phyloP scores from a whole-genome alignment of 495 filamentous ascomycete species.

The Penicillium verhagenii region DNA sequence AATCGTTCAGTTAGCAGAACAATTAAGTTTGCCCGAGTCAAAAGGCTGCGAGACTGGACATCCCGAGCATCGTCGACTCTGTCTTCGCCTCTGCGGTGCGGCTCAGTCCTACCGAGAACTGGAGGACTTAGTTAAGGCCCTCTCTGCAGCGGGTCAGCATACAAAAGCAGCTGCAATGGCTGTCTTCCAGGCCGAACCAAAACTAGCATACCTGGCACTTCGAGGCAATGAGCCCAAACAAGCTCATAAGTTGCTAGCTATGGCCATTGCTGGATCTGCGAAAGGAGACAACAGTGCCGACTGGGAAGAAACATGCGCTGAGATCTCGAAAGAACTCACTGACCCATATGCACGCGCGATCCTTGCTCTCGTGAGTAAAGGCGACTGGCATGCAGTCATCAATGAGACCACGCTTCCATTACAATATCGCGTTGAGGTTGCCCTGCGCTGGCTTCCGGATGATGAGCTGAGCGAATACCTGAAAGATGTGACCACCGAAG shows the following conservation, averaged over 20 bases:
- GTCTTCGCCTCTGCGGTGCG: constrained; percentile 76
- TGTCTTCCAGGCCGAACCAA: constrained; percentile 68
- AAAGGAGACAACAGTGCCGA: constrained; percentile 55
- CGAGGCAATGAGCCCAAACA: constrained; percentile 43
- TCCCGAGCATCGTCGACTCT: constrained; percentile 73
- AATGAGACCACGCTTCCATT: constrained; percentile 81
- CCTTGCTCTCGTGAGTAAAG: constrained; percentile 85
- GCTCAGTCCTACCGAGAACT: constrained; percentile 60
- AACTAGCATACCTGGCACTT: constrained; percentile 49
- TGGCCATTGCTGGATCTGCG: constrained; percentile 53
- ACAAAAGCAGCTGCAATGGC: constrained; percentile 81
- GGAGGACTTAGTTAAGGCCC: constrained; percentile 58
- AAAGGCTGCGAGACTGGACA: constrained; percentile 58
- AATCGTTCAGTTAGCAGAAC: constrained; percentile 50
- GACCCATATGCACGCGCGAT: constrained; percentile 91
- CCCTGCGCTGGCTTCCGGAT: constrained; percentile 80
- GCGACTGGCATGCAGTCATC: constrained; percentile 81
- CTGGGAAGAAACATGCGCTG: constrained; percentile 55
- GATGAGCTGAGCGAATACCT: constrained; percentile 73
- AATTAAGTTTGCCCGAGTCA: constrained; percentile 46
- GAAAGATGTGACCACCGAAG: constrained; percentile 55
- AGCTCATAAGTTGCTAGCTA: constrained; percentile 51
- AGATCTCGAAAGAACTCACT: constrained; percentile 62
- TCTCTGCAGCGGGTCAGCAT: constrained; percentile 60
- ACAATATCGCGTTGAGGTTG: constrained; percentile 80